Conservation (phyloP, 2,329 filamentous ascomycete species). For the Diaporthe capsici region DNA sequence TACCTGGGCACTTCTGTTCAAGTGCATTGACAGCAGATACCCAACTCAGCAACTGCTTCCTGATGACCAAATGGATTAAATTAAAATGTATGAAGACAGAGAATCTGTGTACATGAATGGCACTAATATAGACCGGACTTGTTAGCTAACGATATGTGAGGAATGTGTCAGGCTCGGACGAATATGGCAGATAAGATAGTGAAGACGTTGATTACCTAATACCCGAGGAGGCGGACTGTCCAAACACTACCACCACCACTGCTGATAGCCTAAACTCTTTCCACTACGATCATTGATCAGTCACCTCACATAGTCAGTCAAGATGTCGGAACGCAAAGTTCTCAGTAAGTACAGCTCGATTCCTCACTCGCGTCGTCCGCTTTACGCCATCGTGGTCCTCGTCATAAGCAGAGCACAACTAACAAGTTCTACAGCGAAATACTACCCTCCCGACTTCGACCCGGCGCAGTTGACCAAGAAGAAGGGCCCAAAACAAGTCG, state of each 20-base stretch:
- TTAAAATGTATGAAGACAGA: too few species aligned
- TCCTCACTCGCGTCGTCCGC: not conserved
- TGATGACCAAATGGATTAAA: too few species aligned
- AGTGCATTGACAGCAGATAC: not conserved
- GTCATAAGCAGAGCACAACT: constrained; percentile 43
- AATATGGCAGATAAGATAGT: not conserved
- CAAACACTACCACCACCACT: not conserved
- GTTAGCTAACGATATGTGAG: not conserved
- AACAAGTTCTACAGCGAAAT: constrained; percentile 54
- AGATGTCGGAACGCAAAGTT: constrained; percentile 90
- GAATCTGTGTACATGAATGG: not conserved
- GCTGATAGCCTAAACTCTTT: too few species aligned
- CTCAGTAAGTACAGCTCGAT: constrained; percentile 56
- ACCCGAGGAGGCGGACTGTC: not conserved
- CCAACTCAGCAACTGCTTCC: not conserved
- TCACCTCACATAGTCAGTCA: not conserved
- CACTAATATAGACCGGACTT: not conserved
- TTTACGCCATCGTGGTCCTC: not conserved
- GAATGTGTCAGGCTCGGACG: not conserved
- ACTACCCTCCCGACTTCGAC: constrained; percentile 88
- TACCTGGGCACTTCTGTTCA: not conserved
- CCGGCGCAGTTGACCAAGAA: constrained; percentile 81
- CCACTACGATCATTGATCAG: not conserved
- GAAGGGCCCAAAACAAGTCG: constrained; percentile 78
- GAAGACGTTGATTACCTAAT: constrained; percentile 14